Evolutionary conservation across 192 early-diverging fungal species (phyloP), one percentile per base, ranked within the genome.

Genomic region (Mortierella claussenii): DNA sequence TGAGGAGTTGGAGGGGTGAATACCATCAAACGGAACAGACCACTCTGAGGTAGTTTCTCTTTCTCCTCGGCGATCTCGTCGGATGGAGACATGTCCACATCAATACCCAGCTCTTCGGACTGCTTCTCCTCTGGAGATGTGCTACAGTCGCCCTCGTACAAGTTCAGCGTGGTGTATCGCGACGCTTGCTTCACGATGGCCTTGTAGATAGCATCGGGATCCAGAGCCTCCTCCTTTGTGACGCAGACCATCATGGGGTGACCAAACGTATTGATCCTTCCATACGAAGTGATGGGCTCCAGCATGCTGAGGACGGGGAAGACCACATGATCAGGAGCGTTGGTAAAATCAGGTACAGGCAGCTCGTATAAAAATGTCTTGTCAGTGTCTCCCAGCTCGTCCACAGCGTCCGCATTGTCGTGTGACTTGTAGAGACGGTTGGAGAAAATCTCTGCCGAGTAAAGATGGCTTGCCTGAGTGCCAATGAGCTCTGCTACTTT

Each of bases 341-440:
- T 69, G 24, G 68, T 60, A 47, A 79, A 68, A 49, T 79, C 76
- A 2, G 67, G 18, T 12, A 79, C 46, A 1, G 61, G 69, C 2
- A 68, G 66, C 18, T 74, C 71, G n/a, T 68, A 75, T 15, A 68
- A 28, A 55, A 57, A 55, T 40, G 60, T 76, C 20, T 69, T 65
- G 55, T 65, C 58, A 7, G n/a, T 52, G 2, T 73, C 69, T 26
- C 53, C 55, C 13, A 65, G 20, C 26, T 79, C 78, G 17, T 73
- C 59, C 5, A 80, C 74, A 2, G 68, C 65, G 30, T 92, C 90
- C 23, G 60, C 71, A 32, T 84, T 82, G 7, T 83, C 55, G 42
- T 85, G 83, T 0, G 89, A 50, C 60, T 85, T 87, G 66, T 86
- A 89, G 18, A 91, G 65, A 27, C 85, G 86, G 56, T 79, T 20